phyloP scores from a whole-genome alignment of 108 stramenopile genomes.

The Cyclotella atomus region DNA sequence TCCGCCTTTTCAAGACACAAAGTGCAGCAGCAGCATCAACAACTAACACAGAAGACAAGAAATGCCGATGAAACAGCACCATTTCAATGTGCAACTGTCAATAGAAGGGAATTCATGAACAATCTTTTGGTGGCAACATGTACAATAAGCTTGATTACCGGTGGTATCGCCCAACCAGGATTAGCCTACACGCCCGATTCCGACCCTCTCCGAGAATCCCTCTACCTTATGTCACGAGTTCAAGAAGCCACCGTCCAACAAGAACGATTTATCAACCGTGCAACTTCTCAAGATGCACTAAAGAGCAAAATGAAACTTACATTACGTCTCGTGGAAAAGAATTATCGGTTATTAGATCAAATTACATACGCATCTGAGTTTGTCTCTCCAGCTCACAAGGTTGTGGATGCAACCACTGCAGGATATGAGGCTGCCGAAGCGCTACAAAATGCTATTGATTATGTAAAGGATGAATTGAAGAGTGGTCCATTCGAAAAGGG shows the following conservation, averaged over 20 bases:
- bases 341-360: slow-evolving; percentile 73
- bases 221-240: slow-evolving; percentile 71
- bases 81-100: neutral
- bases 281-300: slow-evolving; percentile 45
- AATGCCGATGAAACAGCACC: neutral
- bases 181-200: slow-evolving; percentile 69
- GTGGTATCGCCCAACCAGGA: slow-evolving; percentile 15
- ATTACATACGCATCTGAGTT: slow-evolving; percentile 59
- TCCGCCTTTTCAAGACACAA: no score
- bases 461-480: slow-evolving; percentile 47
- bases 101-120: neutral
- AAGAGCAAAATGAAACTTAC: slow-evolving; percentile 74
- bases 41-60: no score
- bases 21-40: no score
- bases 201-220: slow-evolving; percentile 63
- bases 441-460: slow-evolving; percentile 74
- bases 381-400: slow-evolving; percentile 29
- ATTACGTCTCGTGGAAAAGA: slow-evolving; percentile 63
- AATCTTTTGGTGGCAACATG: neutral
- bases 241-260: slow-evolving; percentile 79
- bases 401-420: slow-evolving; percentile 61
- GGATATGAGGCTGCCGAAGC: slow-evolving; percentile 67
- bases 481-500: slow-evolving; percentile 48
- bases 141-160: neutral
- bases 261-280: slow-evolving; percentile 64